Conservation (phyloP, 2,329 filamentous ascomycete genomes). For the Fusarium agapanthi region DNA sequence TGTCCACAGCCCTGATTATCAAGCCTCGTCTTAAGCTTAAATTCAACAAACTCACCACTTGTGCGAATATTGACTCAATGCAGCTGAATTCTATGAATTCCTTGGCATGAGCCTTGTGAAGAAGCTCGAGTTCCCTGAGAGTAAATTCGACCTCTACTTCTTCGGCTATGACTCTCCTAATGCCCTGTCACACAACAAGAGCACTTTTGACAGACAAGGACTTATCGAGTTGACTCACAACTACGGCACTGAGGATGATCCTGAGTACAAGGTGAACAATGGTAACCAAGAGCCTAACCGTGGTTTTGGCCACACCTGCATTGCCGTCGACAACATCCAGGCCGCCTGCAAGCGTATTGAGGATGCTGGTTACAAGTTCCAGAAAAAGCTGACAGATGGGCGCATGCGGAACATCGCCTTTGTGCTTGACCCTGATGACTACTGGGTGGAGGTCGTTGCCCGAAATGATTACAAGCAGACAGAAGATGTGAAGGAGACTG, state of each 20-base stretch:
- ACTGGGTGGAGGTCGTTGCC: constrained; percentile 86
- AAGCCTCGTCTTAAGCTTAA: neutral
- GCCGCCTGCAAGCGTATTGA: constrained; percentile 90
- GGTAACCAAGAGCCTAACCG: constrained; percentile 90
- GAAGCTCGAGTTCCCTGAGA: constrained; percentile 82
- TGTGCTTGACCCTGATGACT: constrained; percentile 85
- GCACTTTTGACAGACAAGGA: constrained; percentile 83
- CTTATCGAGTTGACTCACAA: constrained; percentile 86
- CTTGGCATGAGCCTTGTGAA: constrained; percentile 87
- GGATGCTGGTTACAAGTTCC: constrained; percentile 89
- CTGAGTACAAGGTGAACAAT: constrained; percentile 81
- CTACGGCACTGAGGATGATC: constrained; percentile 89
- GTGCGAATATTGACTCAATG: constrained; percentile 1
- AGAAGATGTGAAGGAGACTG: constrained; percentile 75
- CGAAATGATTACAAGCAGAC: constrained; percentile 77
- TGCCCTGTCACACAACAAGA: constrained; percentile 76
- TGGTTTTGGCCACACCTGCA: constrained; percentile 86
- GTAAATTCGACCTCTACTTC: constrained; percentile 96
- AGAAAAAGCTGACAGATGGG: constrained; percentile 93
- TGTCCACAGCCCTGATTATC: constrained; percentile 9
- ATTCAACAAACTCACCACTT: neutral
- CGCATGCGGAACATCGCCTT: constrained; percentile 91
- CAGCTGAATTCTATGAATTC: constrained; percentile 92
- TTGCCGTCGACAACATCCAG: constrained; percentile 85
- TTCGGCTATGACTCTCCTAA: constrained; percentile 84